phyloP scores from a whole-genome alignment of 352 stramenopile genomes.

The Globisporangium alternatum region DNA sequence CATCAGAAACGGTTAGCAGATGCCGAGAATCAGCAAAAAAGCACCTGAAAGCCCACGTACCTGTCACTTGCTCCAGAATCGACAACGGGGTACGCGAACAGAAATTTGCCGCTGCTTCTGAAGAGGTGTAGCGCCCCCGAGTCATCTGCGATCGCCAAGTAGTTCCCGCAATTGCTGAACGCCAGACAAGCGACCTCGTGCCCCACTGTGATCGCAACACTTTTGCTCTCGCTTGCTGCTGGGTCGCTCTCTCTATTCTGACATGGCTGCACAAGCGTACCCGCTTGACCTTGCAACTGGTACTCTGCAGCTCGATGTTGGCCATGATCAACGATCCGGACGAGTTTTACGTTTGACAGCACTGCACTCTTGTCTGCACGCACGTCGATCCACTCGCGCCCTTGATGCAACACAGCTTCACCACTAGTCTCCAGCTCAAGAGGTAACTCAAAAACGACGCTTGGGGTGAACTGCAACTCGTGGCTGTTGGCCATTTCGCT shows the following conservation, averaged over 20 bases:
- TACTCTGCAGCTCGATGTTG: not conserved
- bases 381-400: not conserved
- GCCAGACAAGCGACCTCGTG: slow-evolving; percentile 24
- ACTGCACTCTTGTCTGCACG: slow-evolving; percentile 8
- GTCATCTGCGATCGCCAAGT: slow-evolving; percentile 29
- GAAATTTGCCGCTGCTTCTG: slow-evolving; percentile 21
- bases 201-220: slow-evolving; percentile 10
- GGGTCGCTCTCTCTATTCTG: not conserved
- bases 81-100: slow-evolving; percentile 24
- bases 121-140: slow-evolving; percentile 27
- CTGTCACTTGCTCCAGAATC: not conserved
- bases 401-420: not conserved
- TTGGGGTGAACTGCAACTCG: slow-evolving; percentile 11
- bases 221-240: not conserved
- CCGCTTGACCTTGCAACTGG: not conserved
- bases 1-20: not conserved
- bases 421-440: not conserved
- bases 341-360: not conserved
- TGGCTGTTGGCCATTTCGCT: not conserved
- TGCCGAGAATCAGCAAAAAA: not conserved
- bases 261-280: not conserved
- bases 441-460: slow-evolving; percentile 11
- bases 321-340: slow-evolving; percentile 8
- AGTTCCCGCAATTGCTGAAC: slow-evolving; percentile 34
- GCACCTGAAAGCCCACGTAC: not conserved